Evolutionary conservation across 495 filamentous ascomycete genomes (phyloP).

Genomic region (Aspergillus sparsus): DNA sequence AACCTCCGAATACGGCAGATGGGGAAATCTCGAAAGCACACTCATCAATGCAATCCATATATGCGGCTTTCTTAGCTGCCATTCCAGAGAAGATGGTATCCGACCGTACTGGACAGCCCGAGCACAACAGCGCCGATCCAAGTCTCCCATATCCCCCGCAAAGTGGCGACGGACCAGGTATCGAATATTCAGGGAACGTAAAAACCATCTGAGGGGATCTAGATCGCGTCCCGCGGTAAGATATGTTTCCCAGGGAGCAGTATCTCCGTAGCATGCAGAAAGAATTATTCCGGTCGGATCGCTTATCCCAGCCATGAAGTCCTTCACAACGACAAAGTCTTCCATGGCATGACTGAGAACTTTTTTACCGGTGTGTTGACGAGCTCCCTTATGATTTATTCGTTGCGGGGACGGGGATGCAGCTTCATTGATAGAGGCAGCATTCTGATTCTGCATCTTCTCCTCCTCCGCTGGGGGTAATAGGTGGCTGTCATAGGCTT

Average conservation of each 20-base stretch:
- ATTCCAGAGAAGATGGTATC: background rate
- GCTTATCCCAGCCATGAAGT: background rate
- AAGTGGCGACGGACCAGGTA: background rate
- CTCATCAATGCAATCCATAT: background rate
- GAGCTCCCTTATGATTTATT: background rate
- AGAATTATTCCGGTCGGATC: background rate
- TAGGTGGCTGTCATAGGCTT: background rate
- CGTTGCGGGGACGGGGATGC: no score
- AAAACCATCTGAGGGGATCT: background rate
- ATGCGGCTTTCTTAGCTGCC: background rate
- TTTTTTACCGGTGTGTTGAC: background rate
- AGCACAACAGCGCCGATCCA: no score
- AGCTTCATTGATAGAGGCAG: no score
- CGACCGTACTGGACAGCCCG: background rate
- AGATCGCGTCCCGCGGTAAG: background rate
- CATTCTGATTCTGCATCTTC: background rate
- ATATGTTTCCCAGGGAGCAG: background rate
- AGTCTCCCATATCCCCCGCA: background rate
- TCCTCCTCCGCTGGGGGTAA: background rate
- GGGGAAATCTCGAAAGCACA: background rate
- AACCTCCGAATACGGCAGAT: background rate
- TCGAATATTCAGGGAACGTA: background rate
- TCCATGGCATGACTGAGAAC: background rate
- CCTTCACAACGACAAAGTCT: background rate
- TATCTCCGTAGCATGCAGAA: background rate